Conservation (phyloP, 78 protist species). For the Blattamonas nauphoetae region DNA sequence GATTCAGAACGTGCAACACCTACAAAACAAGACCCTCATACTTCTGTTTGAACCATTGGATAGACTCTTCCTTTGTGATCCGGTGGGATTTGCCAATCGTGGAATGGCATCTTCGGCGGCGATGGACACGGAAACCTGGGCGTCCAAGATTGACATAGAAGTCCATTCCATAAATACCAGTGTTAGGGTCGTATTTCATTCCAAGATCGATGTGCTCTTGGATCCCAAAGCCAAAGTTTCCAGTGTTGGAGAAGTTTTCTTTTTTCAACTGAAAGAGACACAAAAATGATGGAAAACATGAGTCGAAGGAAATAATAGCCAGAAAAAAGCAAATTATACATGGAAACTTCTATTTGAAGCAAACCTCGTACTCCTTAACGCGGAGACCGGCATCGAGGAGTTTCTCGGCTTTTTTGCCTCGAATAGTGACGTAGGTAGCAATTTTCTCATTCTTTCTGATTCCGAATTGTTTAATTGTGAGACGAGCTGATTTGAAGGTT, state of each 20-base stretch:
- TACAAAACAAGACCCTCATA: no score
- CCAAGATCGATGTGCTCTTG: no score
- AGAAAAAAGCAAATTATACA: no score
- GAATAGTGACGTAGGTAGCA: conserved; percentile 24
- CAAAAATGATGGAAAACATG: no score
- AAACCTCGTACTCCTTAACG: conserved; percentile 23
- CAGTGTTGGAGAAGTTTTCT: conserved; percentile 2
- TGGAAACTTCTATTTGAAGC: no score
- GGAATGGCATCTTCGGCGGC: background rate
- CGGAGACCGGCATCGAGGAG: conserved; percentile 4
- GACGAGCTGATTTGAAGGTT: no score
- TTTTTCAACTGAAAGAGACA: no score
- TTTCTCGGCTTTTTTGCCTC: conserved; percentile 20
- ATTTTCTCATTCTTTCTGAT: conserved; percentile 18
- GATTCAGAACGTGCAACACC: no score
- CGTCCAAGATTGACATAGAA: conserved; percentile 12
- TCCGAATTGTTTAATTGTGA: no score
- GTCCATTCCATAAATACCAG: conserved; percentile 35
- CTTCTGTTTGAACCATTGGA: conserved; percentile 16
- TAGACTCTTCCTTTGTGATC: conserved; percentile 11
- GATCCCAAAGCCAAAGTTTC: conserved; percentile 35
- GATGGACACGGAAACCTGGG: conserved; percentile 18
- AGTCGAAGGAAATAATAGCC: no score
- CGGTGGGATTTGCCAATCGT: conserved; percentile 17
- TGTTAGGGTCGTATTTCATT: no score